Evolutionary conservation across 345 rosid species (phyloP).

Genomic region (Aethionema arabicum): DNA sequence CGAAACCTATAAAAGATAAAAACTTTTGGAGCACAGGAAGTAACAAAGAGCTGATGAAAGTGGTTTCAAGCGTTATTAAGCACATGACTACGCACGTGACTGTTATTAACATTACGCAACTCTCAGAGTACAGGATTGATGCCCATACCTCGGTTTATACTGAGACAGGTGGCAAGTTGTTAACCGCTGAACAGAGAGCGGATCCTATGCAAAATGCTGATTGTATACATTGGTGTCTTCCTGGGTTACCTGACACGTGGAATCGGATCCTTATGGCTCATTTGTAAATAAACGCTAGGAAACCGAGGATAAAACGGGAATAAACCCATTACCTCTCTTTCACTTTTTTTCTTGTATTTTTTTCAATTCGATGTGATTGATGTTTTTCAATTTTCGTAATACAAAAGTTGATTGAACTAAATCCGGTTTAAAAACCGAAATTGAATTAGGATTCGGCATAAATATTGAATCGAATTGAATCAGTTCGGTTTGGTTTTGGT

Average conservation of each 20-base stretch:
- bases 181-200: conserved; percentile 62
- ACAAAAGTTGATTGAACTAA: too few relatives aligned
- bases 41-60: conserved; percentile 72
- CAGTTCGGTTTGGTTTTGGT: too few relatives aligned
- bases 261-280: conserved; percentile 71
- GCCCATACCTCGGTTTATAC: conserved; percentile 79
- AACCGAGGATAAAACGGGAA: conserved; percentile 14
- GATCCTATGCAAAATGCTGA: conserved; percentile 72
- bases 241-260: conserved; percentile 92
- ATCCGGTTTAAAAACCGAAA: too few relatives aligned
- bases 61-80: conserved; percentile 43
- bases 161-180: conserved; percentile 65
- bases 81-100: conserved; percentile 78
- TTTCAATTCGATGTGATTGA: conserved; percentile 2
- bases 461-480: too few relatives aligned
- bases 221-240: conserved; percentile 98
- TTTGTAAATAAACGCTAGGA: conserved; percentile 46
- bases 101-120: conserved; percentile 72
- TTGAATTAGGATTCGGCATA: too few relatives aligned
- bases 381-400: too few relatives aligned
- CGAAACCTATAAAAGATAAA: conserved; percentile 67
- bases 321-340: conserved; percentile 10
- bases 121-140: conserved; percentile 82
- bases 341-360: neutral
- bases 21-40: conserved; percentile 58